Base-by-base conservation (phyloP, 1,284 basidiomycete species). In the Rugiboletus extremiorientalis region DNA sequence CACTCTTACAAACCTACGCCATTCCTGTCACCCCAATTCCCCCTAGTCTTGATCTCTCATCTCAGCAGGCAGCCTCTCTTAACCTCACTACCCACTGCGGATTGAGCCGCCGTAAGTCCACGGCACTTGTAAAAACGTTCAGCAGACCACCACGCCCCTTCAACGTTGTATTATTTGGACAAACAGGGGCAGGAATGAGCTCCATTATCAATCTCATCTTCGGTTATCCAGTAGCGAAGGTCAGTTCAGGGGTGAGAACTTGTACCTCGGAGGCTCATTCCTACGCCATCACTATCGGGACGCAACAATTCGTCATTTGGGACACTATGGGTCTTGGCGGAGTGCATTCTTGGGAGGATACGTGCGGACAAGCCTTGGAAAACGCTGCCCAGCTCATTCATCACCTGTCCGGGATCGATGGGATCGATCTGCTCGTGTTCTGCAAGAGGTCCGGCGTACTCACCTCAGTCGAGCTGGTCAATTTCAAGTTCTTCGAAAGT, bases 351-450 rank as follows among this genome's bases (percentile, higher is more conserved):
- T 30, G 20, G 4, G 27, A 40, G 3, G 25, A 48, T 27, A 12
- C 15, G 11, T 28, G 11, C 15, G 27, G 18, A 30, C 14, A 43
- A 3, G 52, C 59, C 8, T 23, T 38, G 4, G 4, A 44, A 31
- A 50, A 33, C 23, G 48, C 51, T 2, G 36, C 11, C 11, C 23
- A 16, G 6, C 48, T 62, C 23, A 36, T 62, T 33, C 57, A 25
- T 4, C 6, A 36, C 23, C 20, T 61, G 34, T 33, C 12, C 3
- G 2, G 2, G 38, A 16, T 36, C 2, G 64, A 54, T 6, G 67
- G 67, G 6, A 42, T 75, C 15, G 66, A 60, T 52, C 65, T 75
- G 11, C 63, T 75, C 23, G 61, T 74, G 12, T 71, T 71, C 44
- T 65, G 63, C 62, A 67, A 72, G 46, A 61, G 64, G 15, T 58